Conservation (phyloP, 371 early-diverging fungal genomes). For the Mortierella sp. region DNA sequence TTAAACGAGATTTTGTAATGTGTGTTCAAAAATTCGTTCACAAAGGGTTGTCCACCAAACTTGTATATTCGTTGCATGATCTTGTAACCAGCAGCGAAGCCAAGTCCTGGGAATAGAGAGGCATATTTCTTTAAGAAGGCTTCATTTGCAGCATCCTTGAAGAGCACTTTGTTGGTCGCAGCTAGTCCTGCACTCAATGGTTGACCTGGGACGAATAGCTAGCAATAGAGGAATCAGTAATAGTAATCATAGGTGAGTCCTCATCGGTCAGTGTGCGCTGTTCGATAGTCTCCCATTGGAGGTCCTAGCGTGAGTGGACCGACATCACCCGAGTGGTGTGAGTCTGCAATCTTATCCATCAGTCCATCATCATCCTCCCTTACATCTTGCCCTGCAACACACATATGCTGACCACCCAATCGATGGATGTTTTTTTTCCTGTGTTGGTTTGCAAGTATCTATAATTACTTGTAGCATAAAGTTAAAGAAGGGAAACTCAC, state of each 20-base stretch:
- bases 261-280: background rate
- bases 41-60: conserved; percentile 98
- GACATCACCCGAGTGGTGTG: too few species aligned
- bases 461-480: too few species aligned
- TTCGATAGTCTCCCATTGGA: too few species aligned
- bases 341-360: too few species aligned
- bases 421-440: too few species aligned
- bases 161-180: conserved; percentile 49
- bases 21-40: conserved; percentile 90
- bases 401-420: too few species aligned
- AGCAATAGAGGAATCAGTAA: background rate
- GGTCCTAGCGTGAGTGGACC: too few species aligned
- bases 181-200: conserved; percentile 33
- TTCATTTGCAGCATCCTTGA: conserved; percentile 83
- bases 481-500: conserved; percentile 59
- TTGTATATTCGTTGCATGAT: conserved; percentile 96
- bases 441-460: background rate
- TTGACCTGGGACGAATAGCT: conserved; percentile 42
- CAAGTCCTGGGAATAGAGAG: conserved; percentile 97
- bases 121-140: conserved; percentile 84
- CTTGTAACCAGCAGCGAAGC: conserved; percentile 97
- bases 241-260: too few species aligned
- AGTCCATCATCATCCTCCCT: too few species aligned
- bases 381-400: too few species aligned
- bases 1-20: conserved; percentile 85